These are phyloP conservation scores for Penicillium nordicum DNA, from an alignment of 2,329 filamentous ascomycete genomes.

Conservation along the genomic window DNA sequence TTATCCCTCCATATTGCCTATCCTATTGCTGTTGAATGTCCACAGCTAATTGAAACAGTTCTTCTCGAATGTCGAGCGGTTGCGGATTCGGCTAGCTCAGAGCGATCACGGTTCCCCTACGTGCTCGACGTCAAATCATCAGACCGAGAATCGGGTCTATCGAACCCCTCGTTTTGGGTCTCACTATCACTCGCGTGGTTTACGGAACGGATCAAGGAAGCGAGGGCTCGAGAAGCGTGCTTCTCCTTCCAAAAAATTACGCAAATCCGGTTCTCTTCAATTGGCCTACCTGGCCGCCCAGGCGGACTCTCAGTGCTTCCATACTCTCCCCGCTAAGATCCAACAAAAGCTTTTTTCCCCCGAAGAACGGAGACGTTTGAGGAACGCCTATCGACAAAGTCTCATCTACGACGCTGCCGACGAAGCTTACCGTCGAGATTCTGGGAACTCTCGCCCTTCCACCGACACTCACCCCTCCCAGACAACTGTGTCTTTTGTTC, in stretches of 20 bases:
- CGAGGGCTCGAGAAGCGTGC: constrained; percentile 17
- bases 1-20: constrained; percentile 9
- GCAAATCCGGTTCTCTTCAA: constrained; percentile 39
- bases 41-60: constrained; percentile 30
- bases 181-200: constrained; percentile 16
- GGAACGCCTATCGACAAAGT: constrained; percentile 54
- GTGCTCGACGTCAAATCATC: constrained; percentile 18
- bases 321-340: constrained; percentile 68
- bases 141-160: constrained; percentile 19
- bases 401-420: constrained; percentile 58
- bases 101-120: constrained; percentile 24
- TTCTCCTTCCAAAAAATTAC: constrained; percentile 23
- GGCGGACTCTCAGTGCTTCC: constrained; percentile 64
- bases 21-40: constrained; percentile 2
- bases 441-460: constrained; percentile 31
- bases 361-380: constrained; percentile 63
- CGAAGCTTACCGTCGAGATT: constrained; percentile 51
- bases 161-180: constrained; percentile 11
- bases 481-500: constrained; percentile 12
- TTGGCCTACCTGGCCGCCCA: constrained; percentile 44
- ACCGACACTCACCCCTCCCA: constrained; percentile 20
- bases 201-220: constrained; percentile 15
- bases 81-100: constrained; percentile 36
- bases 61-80: constrained; percentile 42
- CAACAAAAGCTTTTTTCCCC: constrained; percentile 66